Conservation (phyloP, 768 basidiomycete species). For the Podaxis sp. region DNA sequence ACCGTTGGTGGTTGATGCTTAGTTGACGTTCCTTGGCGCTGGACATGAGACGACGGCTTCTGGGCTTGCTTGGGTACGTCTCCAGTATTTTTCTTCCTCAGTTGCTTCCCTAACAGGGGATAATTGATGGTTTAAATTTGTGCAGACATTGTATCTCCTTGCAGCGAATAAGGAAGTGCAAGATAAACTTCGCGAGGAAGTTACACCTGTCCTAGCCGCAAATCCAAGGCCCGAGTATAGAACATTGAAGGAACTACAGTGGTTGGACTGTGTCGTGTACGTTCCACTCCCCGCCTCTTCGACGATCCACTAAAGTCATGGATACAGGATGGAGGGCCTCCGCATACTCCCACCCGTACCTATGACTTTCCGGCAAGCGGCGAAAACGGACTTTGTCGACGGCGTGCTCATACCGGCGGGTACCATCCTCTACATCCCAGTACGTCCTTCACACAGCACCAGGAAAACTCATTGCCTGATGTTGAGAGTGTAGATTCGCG, state of each 20-base stretch:
- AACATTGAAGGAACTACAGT: conserved; percentile 39
- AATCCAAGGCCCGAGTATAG: conserved; percentile 40
- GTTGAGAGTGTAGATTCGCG: conserved; percentile 41
- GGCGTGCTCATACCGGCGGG: conserved; percentile 44
- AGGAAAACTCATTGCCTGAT: background rate
- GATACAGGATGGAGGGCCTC: conserved; percentile 41
- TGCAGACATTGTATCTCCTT: conserved; percentile 44
- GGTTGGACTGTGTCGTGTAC: conserved; percentile 42
- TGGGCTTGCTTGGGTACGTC: conserved; percentile 40
- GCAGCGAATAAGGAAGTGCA: conserved; percentile 43
- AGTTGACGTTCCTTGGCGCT: conserved; percentile 46
- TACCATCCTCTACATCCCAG: conserved; percentile 43
- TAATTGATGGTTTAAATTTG: background rate
- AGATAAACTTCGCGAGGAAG: conserved; percentile 45
- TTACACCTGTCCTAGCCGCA: conserved; percentile 31
- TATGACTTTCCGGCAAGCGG: conserved; percentile 35
- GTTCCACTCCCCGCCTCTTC: background rate
- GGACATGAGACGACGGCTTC: conserved; percentile 40
- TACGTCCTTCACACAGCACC: conserved; percentile 20
- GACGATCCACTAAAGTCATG: background rate
- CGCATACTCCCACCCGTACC: conserved; percentile 44
- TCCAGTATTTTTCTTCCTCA: background rate
- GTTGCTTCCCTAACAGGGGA: background rate
- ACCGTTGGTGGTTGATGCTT: background rate
- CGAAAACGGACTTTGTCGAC: conserved; percentile 41